Evolutionary conservation across 2,329 filamentous ascomycete genomes (phyloP).

Genomic region (Fusarium vanettenii): DNA sequence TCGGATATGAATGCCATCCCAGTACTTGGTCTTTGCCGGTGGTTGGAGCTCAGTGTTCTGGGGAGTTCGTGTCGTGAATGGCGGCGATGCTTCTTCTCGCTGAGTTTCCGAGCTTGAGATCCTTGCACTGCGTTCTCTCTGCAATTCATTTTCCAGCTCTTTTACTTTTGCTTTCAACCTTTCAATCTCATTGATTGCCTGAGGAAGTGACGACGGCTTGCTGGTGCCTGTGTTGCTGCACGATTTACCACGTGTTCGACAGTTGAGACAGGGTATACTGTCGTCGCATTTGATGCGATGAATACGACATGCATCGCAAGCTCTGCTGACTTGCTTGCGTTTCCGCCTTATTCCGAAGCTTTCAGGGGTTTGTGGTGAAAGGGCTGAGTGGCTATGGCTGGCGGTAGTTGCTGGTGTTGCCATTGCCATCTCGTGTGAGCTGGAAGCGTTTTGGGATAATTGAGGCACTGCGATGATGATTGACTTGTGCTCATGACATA

Average conservation of each 20-base stretch:
- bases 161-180: not conserved
- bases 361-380: not conserved
- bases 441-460: not conserved
- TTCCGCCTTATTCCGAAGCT: constrained; percentile 14
- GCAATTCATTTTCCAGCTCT: not conserved
- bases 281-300: constrained; percentile 29
- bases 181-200: not conserved
- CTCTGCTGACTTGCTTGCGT: constrained; percentile 27
- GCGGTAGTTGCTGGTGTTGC: not conserved
- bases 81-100: not conserved
- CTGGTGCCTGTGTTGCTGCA: not conserved
- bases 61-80: not conserved
- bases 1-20: not conserved
- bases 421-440: not conserved
- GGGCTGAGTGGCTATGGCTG: not conserved
- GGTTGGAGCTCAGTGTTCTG: not conserved
- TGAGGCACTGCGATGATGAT: not conserved
- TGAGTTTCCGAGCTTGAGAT: not conserved
- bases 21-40: not conserved
- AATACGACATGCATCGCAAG: constrained; percentile 18
- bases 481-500: not conserved
- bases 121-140: not conserved
- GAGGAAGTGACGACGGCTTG: not conserved
- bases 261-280: constrained; percentile 18
- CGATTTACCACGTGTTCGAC: not conserved